A percentile compares a stretch with the other conserved stretches of the same genome.
Evolutionary conservation across 352 stramenopile species (phyloP).

Genomic region (Halophytophthora polymorphica): DNA sequence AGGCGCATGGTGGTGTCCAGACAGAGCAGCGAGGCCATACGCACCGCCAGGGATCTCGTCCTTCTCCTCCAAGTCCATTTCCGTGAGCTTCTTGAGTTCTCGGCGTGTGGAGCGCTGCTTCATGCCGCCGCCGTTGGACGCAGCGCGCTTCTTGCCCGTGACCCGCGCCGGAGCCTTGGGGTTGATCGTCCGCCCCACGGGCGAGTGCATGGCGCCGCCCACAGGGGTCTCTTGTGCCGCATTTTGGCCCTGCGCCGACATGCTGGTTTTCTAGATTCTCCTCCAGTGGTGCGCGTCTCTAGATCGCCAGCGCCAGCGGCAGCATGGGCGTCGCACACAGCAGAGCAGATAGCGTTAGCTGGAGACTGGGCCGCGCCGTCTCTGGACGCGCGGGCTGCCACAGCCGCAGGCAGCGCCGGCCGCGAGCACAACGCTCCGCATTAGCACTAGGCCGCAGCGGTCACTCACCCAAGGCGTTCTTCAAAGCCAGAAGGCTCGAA

Average conservation of each 20-base stretch:
- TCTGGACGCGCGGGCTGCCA: too few species aligned
- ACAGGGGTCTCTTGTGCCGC: constrained; percentile 27
- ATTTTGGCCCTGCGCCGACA: constrained; percentile 19
- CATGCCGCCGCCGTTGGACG: constrained; percentile 14
- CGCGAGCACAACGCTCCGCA: too few species aligned
- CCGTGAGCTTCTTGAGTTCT: constrained; percentile 76
- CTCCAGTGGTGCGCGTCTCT: neutral
- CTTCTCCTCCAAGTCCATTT: constrained; percentile 77
- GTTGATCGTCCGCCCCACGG: constrained; percentile 27
- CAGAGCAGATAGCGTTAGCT: too few species aligned
- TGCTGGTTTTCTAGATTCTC: constrained; percentile 5
- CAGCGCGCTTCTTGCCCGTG: constrained; percentile 38
- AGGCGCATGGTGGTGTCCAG: neutral
- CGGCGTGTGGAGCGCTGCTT: constrained; percentile 65
- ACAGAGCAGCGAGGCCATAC: neutral
- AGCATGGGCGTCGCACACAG: too few species aligned
- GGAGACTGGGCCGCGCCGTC: too few species aligned
- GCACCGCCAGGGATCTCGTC: constrained; percentile 40
- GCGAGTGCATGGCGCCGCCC: constrained; percentile 29
- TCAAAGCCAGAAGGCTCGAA: neutral
- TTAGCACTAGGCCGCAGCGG: neutral
- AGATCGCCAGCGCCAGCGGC: neutral
- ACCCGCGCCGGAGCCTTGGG: constrained; percentile 41
- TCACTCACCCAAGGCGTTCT: constrained; percentile 2
- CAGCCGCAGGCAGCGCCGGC: too few species aligned